phyloP scores from a whole-genome alignment of 345 rosid genomes.

The Sonneratia caseolaris region DNA sequence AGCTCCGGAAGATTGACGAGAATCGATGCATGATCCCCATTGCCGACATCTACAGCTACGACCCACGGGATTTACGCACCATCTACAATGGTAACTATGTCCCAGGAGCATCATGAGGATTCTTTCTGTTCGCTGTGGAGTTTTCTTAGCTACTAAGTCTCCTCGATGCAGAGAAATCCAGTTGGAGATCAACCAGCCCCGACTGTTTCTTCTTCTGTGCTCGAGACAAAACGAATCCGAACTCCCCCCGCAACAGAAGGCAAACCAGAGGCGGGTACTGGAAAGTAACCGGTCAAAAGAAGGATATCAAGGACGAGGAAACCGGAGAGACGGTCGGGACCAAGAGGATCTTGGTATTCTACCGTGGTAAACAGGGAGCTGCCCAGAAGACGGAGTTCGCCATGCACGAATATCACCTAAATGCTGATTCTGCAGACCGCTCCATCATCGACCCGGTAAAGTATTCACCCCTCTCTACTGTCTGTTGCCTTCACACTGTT shows the following conservation, averaged over 20 bases:
- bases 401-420: constrained; percentile 11
- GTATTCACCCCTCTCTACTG: background rate
- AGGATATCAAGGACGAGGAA: background rate
- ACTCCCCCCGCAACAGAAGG: background rate
- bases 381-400: background rate
- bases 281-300: constrained; percentile 2
- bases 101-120: background rate
- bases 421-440: background rate
- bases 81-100: background rate
- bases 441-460: background rate
- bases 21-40: background rate
- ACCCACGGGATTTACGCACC: background rate
- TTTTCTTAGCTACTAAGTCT: background rate
- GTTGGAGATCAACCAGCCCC: background rate
- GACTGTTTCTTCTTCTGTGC: constrained; percentile 8
- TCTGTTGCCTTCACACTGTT: background rate
- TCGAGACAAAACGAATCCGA: background rate
- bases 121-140: too few species aligned
- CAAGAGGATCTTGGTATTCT: background rate
- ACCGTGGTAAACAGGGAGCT: background rate
- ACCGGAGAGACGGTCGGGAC: background rate
- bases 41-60: constrained; percentile 2
- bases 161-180: background rate
- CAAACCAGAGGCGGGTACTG: constrained; percentile 5
- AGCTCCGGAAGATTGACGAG: constrained; percentile 2